Evolutionary conservation across 768 basidiomycete species (phyloP).

Genomic region (Amylocystis lapponica): DNA sequence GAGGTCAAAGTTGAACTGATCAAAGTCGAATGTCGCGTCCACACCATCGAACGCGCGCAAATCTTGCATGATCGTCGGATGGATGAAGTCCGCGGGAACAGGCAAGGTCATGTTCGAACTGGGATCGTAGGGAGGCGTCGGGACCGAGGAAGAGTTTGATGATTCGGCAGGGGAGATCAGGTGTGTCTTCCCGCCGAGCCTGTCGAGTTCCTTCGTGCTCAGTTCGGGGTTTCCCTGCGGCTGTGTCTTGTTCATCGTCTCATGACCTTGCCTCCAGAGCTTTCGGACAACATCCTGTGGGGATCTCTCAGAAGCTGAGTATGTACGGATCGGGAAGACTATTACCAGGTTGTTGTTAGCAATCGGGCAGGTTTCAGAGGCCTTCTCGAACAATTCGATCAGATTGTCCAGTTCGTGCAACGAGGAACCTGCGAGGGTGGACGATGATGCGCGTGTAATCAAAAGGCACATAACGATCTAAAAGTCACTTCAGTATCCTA

Average conservation of each 20-base stretch:
- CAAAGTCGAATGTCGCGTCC: slow-evolving; percentile 10
- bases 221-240: slow-evolving; percentile 3
- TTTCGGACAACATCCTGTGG: slow-evolving; percentile 24
- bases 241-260: slow-evolving; percentile 18
- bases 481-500: too few relatives aligned
- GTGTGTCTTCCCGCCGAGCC: slow-evolving; percentile 28
- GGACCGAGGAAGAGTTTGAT: background rate
- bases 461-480: slow-evolving; percentile 41
- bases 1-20: slow-evolving; percentile 23
- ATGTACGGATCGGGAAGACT: background rate
- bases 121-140: background rate
- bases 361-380: slow-evolving; percentile 17
- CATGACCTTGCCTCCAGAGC: slow-evolving; percentile 25
- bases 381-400: slow-evolving; percentile 25
- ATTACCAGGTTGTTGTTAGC: slow-evolving; percentile 23
- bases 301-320: background rate
- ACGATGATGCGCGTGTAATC: slow-evolving; percentile 32
- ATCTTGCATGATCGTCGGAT: slow-evolving; percentile 52
- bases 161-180: slow-evolving; percentile 12
- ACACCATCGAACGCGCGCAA: slow-evolving; percentile 39
- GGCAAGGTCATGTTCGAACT: background rate
- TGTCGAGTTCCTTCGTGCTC: slow-evolving; percentile 24
- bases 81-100: slow-evolving; percentile 26
- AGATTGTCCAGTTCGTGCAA: slow-evolving; percentile 30
- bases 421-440: slow-evolving; percentile 30